Evolutionary conservation across 805 yeast species (phyloP).

Genomic region (Ogataea henricii): DNA sequence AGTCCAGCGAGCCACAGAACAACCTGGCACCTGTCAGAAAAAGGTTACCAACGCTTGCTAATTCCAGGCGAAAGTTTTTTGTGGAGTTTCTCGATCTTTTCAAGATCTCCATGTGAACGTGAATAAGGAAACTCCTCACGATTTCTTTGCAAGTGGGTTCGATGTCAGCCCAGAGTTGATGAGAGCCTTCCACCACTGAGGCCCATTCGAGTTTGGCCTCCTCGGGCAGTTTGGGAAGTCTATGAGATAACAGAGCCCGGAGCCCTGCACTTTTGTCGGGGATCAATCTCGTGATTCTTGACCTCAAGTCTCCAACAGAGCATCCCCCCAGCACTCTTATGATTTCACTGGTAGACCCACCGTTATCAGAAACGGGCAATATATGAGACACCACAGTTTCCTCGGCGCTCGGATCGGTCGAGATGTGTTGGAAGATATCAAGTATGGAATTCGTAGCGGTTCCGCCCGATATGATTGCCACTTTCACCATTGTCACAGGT

Average conservation of each 20-base stretch:
- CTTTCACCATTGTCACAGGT: conserved; percentile 23
- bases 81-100: conserved; percentile 60
- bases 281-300: conserved; percentile 74
- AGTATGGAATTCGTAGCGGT: conserved; percentile 85
- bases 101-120: conserved; percentile 74
- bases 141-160: conserved; percentile 67
- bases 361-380: conserved; percentile 87
- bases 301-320: conserved; percentile 90
- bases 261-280: conserved; percentile 48
- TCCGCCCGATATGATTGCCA: conserved; percentile 68
- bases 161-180: conserved; percentile 63
- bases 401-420: conserved; percentile 18
- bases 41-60: conserved; percentile 84
- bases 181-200: conserved; percentile 75
- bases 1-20: conserved; percentile 81
- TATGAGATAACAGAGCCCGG: conserved; percentile 43
- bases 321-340: conserved; percentile 89
- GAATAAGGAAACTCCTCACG: conserved; percentile 73
- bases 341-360: conserved; percentile 92
- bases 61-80: conserved; percentile 66
- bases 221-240: conserved; percentile 50
- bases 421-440: conserved; percentile 49
- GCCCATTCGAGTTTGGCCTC: conserved; percentile 76
- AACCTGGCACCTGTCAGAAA: conserved; percentile 79
- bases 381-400: conserved; percentile 52